Evolutionary conservation across 2,329 filamentous ascomycete species (phyloP), one percentile per base, ranked within the genome.

Genomic region (Pseudogymnoascus sp.): DNA sequence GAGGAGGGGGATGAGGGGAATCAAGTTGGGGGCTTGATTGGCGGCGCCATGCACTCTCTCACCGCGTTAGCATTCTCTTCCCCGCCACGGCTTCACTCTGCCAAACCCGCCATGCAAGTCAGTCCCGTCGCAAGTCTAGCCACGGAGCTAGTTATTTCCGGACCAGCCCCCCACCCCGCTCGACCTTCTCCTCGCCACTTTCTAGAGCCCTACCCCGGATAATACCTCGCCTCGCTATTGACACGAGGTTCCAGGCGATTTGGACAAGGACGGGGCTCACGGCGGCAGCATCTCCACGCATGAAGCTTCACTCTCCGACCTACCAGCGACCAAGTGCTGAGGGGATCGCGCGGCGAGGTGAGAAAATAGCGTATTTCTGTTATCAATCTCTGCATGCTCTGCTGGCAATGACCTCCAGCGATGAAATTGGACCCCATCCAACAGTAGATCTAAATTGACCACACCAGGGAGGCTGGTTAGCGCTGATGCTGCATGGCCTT

Each of bases 161-260:
- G 4, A 33, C 28, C 28, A 18, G 3, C 14, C 25, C 25, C 47
- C 47, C 47, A 54, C 43, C 25, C 25, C 43, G 43, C 43, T 50
- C 43, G 22, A 30, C 43, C 14, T n/a, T 9, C 28, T 28, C 41
- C 22, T 47, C 41, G n/a, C 41, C 20, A 18, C 47, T 54, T 8
- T 18, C 4, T 14, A 18, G 28, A 33, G 30, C 28, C 28, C 8
- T 54, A 54, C 47, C 47, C 47, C 28, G n/a, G 47, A 33, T 33
- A 54, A 54, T 54, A 54, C 28, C n/a, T 9, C 47, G 47, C 25
- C 12, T 54, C 47, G 47, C 47, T 54, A 33, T 54, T 54, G 47
- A 33, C 28, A 54, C 28, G n/a, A 33, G 47, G 47, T 33, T 54
- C 47, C 28, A 54, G 28, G n/a, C n/a, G 6, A 25, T 54, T 54